Conservation (phyloP, 2,329 filamentous ascomycete genomes). For the Hysterium pulicare region DNA sequence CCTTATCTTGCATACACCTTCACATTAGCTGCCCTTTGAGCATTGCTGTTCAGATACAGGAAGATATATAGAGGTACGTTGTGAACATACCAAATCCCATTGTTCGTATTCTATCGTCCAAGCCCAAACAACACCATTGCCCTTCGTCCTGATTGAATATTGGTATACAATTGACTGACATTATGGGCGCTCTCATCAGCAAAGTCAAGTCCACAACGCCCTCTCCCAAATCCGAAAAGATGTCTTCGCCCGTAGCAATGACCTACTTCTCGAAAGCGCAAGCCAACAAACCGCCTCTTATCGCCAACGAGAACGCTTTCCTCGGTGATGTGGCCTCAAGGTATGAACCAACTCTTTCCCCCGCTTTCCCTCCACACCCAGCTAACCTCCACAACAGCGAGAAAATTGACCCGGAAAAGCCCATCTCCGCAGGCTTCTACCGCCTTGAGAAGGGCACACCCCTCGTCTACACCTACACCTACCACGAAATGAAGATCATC, state of each 20-base stretch:
- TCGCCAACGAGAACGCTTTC: slow-evolving; percentile 66
- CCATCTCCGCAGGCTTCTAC: slow-evolving; percentile 64
- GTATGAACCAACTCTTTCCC: slow-evolving; percentile 29
- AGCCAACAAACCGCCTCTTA: slow-evolving; percentile 58
- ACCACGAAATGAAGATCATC: slow-evolving; percentile 73
- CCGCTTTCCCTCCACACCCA: neutral
- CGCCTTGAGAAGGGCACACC: slow-evolving; percentile 65
- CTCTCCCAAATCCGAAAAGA: slow-evolving; percentile 10
- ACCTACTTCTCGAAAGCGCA: slow-evolving; percentile 58
- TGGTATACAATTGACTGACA: too few relatives aligned
- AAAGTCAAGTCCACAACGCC: slow-evolving; percentile 11
- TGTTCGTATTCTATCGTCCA: too few relatives aligned
- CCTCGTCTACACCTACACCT: slow-evolving; percentile 66
- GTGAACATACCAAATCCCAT: too few relatives aligned
- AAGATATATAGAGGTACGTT: slow-evolving; percentile 1
- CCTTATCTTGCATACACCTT: neutral
- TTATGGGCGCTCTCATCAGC: slow-evolving; percentile 13
- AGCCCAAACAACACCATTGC: too few relatives aligned
- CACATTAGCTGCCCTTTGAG: neutral
- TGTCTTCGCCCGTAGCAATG: slow-evolving; percentile 37
- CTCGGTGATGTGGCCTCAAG: slow-evolving; percentile 60
- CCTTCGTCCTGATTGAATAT: too few relatives aligned
- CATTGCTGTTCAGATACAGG: neutral
- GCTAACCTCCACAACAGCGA: slow-evolving; percentile 40
- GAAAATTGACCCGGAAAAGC: slow-evolving; percentile 54